Evolutionary conservation across 148 eudicot species (phyloP).

Genomic region (Heliamphora exappendiculata): DNA sequence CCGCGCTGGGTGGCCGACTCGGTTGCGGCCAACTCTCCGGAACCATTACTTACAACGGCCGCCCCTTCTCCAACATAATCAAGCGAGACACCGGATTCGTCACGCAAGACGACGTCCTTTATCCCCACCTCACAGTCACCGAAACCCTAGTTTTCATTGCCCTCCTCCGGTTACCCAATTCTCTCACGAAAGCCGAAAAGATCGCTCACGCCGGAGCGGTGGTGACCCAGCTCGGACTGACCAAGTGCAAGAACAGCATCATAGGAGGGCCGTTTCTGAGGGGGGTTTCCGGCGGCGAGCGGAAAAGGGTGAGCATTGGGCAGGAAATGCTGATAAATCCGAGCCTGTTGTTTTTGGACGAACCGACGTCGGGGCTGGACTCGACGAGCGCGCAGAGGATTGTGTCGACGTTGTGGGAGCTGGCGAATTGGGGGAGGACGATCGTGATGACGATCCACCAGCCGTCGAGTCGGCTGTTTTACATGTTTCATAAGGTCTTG

Average conservation of each 20-base stretch:
- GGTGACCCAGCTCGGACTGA: constrained; percentile 51
- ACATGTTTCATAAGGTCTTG: constrained; percentile 73
- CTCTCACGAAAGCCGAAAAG: constrained; percentile 39
- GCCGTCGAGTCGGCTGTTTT: constrained; percentile 73
- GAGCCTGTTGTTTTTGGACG: constrained; percentile 63
- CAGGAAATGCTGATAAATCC: constrained; percentile 83
- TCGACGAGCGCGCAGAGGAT: constrained; percentile 80
- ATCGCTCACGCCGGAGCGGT: constrained; percentile 38
- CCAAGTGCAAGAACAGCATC: constrained; percentile 51
- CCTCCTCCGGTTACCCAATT: constrained; percentile 58
- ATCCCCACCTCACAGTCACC: constrained; percentile 62
- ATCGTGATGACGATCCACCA: constrained; percentile 79
- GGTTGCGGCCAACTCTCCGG: constrained; percentile 50
- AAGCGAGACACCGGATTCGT: constrained; percentile 78
- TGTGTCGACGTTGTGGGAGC: constrained; percentile 51
- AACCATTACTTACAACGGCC: constrained; percentile 50
- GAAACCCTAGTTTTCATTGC: constrained; percentile 80
- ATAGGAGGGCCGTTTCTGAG: constrained; percentile 56
- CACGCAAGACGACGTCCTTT: constrained; percentile 73
- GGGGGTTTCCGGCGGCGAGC: constrained; percentile 73
- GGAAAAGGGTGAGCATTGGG: constrained; percentile 79
- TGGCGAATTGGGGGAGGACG: constrained; percentile 62
- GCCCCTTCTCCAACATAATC: constrained; percentile 47
- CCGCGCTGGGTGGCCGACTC: constrained; percentile 72
- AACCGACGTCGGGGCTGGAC: constrained; percentile 82